Conservation (phyloP, 768 basidiomycete species). For the Leucocoprinus leucothites region DNA sequence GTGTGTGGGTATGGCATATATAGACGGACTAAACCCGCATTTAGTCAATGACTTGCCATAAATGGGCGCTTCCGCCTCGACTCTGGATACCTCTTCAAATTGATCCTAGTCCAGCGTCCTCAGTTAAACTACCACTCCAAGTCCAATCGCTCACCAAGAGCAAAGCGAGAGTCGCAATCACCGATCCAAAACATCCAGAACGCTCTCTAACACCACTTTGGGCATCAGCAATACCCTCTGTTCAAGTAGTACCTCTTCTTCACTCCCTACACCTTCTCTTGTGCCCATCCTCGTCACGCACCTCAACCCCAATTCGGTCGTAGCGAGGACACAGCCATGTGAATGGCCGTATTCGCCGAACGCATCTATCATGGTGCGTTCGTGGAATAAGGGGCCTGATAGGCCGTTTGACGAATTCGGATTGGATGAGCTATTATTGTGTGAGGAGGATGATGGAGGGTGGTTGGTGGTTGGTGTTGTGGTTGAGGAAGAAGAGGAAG, state of each 20-base stretch:
- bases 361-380: conserved; percentile 53
- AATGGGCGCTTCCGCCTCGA: too few relatives aligned
- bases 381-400: conserved; percentile 19
- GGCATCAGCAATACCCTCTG: conserved; percentile 61
- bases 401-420: conserved; percentile 19
- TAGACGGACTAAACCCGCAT: too few relatives aligned
- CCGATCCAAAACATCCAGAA: conserved; percentile 38
- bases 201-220: conserved; percentile 78
- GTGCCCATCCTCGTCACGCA: conserved; percentile 45
- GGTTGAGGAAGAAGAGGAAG: conserved; percentile 19
- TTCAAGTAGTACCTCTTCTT: conserved; percentile 46
- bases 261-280: conserved; percentile 14
- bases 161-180: not conserved
- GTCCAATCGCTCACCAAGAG: too few relatives aligned
- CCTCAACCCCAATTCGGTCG: conserved; percentile 68
- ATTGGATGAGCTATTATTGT: too few relatives aligned
- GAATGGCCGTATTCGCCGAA: conserved; percentile 59
- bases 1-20: too few relatives aligned
- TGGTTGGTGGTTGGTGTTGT: conserved; percentile 23
- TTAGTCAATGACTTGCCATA: too few relatives aligned
- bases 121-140: too few relatives aligned
- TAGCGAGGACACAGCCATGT: conserved; percentile 54
- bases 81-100: too few relatives aligned
- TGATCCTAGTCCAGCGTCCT: too few relatives aligned
- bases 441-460: conserved; percentile 10